These are phyloP conservation scores for Tetrahymena borealis DNA, from an alignment of 73 alveolate genomes.

Conservation along the genomic window DNA sequence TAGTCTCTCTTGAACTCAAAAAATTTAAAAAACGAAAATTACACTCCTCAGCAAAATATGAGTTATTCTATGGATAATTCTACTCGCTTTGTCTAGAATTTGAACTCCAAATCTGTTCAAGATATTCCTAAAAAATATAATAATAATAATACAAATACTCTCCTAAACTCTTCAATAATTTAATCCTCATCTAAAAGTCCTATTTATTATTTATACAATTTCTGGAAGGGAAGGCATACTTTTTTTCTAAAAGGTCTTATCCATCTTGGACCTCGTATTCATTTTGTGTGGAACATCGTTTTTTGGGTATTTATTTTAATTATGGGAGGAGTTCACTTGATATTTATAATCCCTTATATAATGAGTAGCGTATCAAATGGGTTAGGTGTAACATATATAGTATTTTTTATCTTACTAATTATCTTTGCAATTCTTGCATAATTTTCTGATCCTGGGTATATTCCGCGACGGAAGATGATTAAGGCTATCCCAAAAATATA, in stretches of 20 bases:
- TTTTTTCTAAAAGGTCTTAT: neutral
- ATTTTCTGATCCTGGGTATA: neutral
- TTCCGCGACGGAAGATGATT: neutral
- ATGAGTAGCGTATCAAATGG: neutral
- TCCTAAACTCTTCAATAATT: neutral
- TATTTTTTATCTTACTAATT: neutral
- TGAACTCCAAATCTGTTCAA: neutral
- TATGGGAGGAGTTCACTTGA: neutral
- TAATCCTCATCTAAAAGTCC: neutral
- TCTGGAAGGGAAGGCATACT: neutral
- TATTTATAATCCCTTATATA: neutral
- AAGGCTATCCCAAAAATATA: neutral
- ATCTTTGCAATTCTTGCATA: neutral
- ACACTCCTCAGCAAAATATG: neutral
- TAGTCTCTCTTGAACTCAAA: neutral
- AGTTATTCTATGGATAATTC: neutral
- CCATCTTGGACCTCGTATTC: neutral
- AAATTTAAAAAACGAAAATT: neutral
- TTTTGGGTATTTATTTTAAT: neutral
- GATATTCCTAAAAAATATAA: neutral
- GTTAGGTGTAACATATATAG: neutral
- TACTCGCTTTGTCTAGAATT: neutral
- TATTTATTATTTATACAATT: neutral
- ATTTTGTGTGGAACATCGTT: neutral
- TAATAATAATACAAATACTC: neutral